Base-by-base conservation (phyloP, 768 basidiomycete species). In the Filobasidium floriforme region DNA sequence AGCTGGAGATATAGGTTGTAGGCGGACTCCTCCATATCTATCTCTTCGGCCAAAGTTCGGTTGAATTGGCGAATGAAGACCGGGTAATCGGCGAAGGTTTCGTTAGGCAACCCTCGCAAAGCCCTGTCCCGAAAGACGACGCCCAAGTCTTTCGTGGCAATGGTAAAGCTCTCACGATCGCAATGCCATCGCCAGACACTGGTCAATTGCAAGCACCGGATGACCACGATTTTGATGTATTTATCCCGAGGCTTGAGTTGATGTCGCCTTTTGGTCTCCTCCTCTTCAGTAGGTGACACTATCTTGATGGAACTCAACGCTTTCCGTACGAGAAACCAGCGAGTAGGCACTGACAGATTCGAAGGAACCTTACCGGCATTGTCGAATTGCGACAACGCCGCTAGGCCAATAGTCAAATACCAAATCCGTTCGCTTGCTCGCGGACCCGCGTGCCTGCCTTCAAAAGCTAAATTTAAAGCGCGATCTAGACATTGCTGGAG, bases 1-100 rank as follows among this genome's bases (percentile, higher is more conserved):
- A 96, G 82, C 75, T 92, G 90, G 54, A 94, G 81, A 73, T 92
- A 89, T 7, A 89, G 74, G n/a, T 84, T 82, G 73, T 88, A 92
- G 1, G 88, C 84, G 1, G 88, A 85, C 71, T 94, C 92, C 19
- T 77, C 76, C 6, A 62, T 66, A 29, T 85, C 82, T 60, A 81
- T 80, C 22, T 80, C 76, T 19, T 80, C 80, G 6, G 90, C 81
- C 12, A 86, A 77, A 1, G 79, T 77, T 73, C 85, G 80, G 70
- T 89, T 82, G 54, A 81, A 80, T 6, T 83, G 70, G 55, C 83
- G 80, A 70, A 90, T 81, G 78, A 91, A 96, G 22, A 79, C 78
- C 22, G 92, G 89, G 71, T 87, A 90, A 67, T 88, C 87, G 43
- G 54, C 73, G 71, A 77, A 88, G 84, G 65, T 82, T 81, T 67